Conservation (phyloP, 352 stramenopile species). For the Phytophthora pini region DNA sequence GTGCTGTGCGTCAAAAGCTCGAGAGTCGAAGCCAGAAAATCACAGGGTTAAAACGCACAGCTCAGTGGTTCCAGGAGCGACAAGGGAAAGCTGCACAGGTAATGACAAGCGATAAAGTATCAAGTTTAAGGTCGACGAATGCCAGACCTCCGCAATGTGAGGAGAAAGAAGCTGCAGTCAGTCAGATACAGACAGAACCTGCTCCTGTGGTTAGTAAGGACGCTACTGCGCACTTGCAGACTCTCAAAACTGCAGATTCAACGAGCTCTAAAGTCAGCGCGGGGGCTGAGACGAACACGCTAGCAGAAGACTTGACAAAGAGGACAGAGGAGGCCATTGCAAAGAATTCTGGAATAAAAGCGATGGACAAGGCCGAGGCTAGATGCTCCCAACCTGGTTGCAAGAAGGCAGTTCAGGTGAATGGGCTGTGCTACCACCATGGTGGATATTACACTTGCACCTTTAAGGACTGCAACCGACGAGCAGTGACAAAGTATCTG, state of each 20-base stretch:
- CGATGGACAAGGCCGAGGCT: background rate
- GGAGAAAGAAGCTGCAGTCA: background rate
- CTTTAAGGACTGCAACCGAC: constrained; percentile 5
- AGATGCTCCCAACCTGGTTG: background rate
- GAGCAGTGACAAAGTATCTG: background rate
- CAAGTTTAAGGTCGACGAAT: background rate
- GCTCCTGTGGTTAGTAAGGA: background rate
- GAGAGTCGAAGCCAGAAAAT: background rate
- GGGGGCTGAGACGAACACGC: background rate
- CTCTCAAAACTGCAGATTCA: background rate
- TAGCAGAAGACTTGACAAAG: background rate
- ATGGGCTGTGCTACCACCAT: constrained; percentile 4
- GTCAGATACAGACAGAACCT: background rate
- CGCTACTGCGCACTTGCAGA: background rate
- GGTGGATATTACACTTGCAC: constrained; percentile 10
- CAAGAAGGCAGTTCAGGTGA: background rate
- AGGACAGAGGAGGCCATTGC: too few species aligned
- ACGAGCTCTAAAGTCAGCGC: background rate
- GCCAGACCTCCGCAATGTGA: background rate
- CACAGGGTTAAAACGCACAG: background rate
- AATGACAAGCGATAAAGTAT: background rate
- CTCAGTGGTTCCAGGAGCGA: background rate
- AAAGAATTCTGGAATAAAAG: too few species aligned
- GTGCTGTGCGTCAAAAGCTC: background rate
- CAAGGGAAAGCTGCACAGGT: background rate